Percentiles rank a stretch among this genome's conserved stretches.
These are phyloP conservation scores for Pyrenophora seminiperda DNA, from an alignment of 2,329 filamentous ascomycete species.

Conservation along the genomic window DNA sequence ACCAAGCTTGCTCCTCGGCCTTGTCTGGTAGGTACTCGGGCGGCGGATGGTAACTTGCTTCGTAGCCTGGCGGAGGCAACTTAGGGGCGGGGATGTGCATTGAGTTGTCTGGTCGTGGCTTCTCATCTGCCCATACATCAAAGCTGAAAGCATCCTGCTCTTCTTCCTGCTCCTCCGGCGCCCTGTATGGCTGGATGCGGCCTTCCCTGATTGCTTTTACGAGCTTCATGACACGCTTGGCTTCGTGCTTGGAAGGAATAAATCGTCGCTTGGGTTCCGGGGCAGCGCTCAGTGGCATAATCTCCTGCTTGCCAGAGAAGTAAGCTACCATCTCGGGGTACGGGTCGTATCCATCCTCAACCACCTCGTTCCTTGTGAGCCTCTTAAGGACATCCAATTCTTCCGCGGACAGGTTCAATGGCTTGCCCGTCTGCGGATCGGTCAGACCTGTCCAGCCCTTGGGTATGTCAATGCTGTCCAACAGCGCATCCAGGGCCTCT, in stretches of 20 bases:
- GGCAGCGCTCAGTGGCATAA: conserved; percentile 92
- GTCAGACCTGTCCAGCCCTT: conserved; percentile 97
- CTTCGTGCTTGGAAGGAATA: conserved; percentile 94
- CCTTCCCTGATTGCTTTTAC: conserved; percentile 95
- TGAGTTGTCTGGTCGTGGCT: conserved; percentile 77
- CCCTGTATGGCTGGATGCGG: conserved; percentile 86
- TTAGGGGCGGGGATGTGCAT: conserved; percentile 98
- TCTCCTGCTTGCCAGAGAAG: conserved; percentile 87
- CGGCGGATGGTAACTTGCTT: conserved; percentile 95
- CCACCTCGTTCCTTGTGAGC: conserved; percentile 85
- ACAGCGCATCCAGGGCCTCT: conserved; percentile 86
- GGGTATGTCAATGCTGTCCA: conserved; percentile 95
- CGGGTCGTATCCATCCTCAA: conserved; percentile 86
- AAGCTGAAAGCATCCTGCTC: conserved; percentile 72
- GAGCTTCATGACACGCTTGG: conserved; percentile 95
- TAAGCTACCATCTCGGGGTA: conserved; percentile 94
- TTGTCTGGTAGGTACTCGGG: conserved; percentile 89
- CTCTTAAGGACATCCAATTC: conserved; percentile 87
- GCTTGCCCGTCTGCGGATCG: conserved; percentile 91
- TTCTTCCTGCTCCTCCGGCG: conserved; percentile 74
- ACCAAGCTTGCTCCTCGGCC: conserved; percentile 83
- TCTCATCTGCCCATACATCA: conserved; percentile 95
- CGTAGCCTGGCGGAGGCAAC: conserved; percentile 87
- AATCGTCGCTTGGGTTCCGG: conserved; percentile 96
- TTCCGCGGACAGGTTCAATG: conserved; percentile 81